Evolutionary conservation across 305 asterid genomes (phyloP).

Genomic region (Fraxinus dipetala): DNA sequence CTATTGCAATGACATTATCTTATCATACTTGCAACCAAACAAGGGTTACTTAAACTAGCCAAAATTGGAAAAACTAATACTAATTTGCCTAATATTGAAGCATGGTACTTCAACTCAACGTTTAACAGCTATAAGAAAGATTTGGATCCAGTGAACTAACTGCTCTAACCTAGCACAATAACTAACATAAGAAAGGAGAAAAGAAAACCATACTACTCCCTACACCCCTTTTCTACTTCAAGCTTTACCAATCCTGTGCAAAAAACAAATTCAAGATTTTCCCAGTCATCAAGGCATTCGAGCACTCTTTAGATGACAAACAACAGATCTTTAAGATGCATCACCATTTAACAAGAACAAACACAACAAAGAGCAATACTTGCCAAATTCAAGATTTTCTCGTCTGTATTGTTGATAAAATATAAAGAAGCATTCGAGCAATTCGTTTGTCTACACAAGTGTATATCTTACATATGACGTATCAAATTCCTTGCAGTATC

Average conservation of each 20-base stretch:
- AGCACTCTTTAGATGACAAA: background rate
- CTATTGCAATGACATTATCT: background rate
- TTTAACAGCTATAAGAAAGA: background rate
- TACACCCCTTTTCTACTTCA: background rate
- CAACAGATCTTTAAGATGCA: background rate
- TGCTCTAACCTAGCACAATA: background rate
- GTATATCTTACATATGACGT: constrained; percentile 30
- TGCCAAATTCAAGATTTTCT: constrained; percentile 28
- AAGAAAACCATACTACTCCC: background rate
- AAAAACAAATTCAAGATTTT: background rate
- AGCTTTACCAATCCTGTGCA: background rate
- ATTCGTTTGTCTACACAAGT: constrained; percentile 25
- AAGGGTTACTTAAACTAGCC: background rate
- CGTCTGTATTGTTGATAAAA: constrained; percentile 30
- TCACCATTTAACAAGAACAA: constrained; percentile 1
- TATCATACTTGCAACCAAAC: background rate
- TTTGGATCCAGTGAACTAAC: background rate
- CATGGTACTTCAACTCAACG: background rate
- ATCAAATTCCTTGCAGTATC: constrained; percentile 26
- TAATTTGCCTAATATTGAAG: background rate
- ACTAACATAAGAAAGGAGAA: background rate
- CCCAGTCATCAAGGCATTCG: background rate
- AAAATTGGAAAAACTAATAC: background rate
- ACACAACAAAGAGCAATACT: constrained; percentile 14
- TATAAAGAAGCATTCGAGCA: constrained; percentile 14